Percentiles rank a stretch among this genome's conserved stretches.
These are phyloP conservation scores for Boletus rufocinnamomeus DNA, from an alignment of 768 basidiomycete species.

Conservation along the genomic window DNA sequence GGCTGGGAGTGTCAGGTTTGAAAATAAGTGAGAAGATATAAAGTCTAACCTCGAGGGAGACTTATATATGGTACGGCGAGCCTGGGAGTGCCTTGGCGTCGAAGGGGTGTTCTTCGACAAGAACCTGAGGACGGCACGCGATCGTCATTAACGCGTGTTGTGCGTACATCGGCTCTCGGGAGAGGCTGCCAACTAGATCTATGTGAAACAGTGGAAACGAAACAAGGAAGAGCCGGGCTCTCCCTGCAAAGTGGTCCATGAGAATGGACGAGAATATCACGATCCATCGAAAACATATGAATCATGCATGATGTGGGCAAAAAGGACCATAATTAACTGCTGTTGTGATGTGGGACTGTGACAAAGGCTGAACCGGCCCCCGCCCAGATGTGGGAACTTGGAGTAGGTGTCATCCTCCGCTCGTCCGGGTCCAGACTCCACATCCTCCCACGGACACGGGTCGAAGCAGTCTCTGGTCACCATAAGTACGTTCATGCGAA, in stretches of 20 bases:
- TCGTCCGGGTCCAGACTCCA: background rate
- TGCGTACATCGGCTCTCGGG: background rate
- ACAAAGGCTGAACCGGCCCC: background rate
- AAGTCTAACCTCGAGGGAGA: background rate
- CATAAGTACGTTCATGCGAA: too few relatives aligned
- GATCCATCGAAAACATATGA: background rate
- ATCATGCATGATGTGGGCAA: background rate
- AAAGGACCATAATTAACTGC: background rate
- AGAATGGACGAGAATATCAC: background rate
- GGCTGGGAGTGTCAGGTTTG: background rate
- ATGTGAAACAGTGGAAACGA: background rate
- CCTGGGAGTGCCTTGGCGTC: conserved; percentile 19
- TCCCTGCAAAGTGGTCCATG: background rate
- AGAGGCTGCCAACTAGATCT: background rate
- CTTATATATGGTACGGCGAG: conserved; percentile 13
- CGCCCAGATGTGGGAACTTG: background rate
- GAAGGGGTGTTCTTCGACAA: conserved; percentile 3
- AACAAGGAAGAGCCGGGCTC: background rate
- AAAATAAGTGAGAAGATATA: conserved; percentile 6
- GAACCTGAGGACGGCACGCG: background rate
- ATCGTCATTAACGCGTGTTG: background rate
- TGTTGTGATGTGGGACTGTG: background rate
- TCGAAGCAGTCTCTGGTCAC: too few relatives aligned
- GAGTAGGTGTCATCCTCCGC: too few relatives aligned
- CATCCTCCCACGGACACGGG: background rate